Evolutionary conservation across 2,329 filamentous ascomycete genomes (phyloP).

Genomic region (Colletotrichum graminicola): DNA sequence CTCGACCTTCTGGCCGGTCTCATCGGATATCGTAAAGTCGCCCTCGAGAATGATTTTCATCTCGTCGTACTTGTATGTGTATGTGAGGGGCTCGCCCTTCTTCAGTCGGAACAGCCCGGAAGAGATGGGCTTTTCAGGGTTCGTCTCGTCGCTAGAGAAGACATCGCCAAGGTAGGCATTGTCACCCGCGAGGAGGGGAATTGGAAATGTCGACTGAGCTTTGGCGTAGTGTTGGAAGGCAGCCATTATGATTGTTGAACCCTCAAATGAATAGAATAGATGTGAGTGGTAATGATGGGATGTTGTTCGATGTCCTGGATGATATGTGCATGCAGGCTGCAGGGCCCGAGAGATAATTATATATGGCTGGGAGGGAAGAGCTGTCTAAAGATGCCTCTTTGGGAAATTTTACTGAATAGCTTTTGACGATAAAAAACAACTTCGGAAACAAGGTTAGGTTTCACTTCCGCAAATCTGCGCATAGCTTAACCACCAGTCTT

Average conservation of each 20-base stretch:
- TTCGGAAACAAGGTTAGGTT: neutral
- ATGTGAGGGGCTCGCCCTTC: slow-evolving; percentile 75
- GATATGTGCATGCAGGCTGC: neutral
- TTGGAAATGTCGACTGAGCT: slow-evolving; percentile 71
- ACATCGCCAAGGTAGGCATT: slow-evolving; percentile 77
- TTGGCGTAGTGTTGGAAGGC: slow-evolving; percentile 66
- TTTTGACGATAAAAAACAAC: neutral
- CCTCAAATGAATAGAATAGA: neutral
- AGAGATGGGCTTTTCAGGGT: slow-evolving; percentile 70
- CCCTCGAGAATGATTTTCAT: slow-evolving; percentile 81
- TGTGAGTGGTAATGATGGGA: neutral
- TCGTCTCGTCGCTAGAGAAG: slow-evolving; percentile 65
- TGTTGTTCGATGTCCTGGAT: neutral
- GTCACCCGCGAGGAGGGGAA: slow-evolving; percentile 74
- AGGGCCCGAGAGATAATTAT: neutral
- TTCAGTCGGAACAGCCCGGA: slow-evolving; percentile 76
- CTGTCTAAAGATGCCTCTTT: slow-evolving; percentile 4
- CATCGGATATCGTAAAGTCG: slow-evolving; percentile 73
- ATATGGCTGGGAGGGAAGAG: neutral
- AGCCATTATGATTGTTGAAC: slow-evolving; percentile 47
- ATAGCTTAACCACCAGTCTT: neutral
- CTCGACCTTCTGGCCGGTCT: slow-evolving; percentile 69
- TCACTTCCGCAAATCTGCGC: slow-evolving; percentile 21
- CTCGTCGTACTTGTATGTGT: slow-evolving; percentile 78
- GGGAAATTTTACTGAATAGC: neutral